A percentile compares a stretch with the other conserved stretches of the same genome.
Evolutionary conservation across 2,329 filamentous ascomycete genomes (phyloP).

Genomic region (Neocatenulostroma microsporum): DNA sequence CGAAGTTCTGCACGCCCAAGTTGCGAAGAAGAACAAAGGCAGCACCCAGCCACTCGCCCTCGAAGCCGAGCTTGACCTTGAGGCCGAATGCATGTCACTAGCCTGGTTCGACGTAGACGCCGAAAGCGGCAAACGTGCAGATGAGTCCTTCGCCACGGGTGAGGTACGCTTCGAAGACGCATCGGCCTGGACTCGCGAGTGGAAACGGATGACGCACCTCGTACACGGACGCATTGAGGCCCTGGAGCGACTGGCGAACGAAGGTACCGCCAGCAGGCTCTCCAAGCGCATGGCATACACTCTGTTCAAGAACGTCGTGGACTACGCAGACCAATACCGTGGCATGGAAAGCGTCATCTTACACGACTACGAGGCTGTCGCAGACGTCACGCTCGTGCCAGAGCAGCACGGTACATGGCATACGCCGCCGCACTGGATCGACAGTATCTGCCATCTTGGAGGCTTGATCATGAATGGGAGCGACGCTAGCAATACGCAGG

Average conservation of each 20-base stretch:
- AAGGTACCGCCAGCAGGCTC: conserved; percentile 24
- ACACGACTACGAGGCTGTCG: conserved; percentile 25
- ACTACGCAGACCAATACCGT: conserved; percentile 24
- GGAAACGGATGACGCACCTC: conserved; percentile 22
- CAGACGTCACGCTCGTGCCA: conserved; percentile 22
- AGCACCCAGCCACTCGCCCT: too few relatives aligned
- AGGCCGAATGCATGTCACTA: too few relatives aligned
- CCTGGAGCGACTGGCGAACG: conserved; percentile 19
- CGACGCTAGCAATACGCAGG: conserved; percentile 21
- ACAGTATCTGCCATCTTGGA: conserved; percentile 19
- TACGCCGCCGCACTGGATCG: conserved; percentile 24
- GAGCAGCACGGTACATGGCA: conserved; percentile 25
- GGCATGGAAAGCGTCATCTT: conserved; percentile 28
- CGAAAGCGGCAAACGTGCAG: too few relatives aligned
- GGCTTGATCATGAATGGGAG: conserved; percentile 26
- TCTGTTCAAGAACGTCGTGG: conserved; percentile 25
- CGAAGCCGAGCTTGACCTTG: too few relatives aligned
- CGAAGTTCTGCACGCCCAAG: too few relatives aligned
- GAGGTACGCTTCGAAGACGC: too few relatives aligned
- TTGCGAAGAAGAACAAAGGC: too few relatives aligned
- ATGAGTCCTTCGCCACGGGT: too few relatives aligned
- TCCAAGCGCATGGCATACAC: conserved; percentile 28
- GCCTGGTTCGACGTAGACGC: too few relatives aligned
- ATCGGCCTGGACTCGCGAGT: too few relatives aligned
- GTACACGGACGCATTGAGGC: conserved; percentile 22